Evolutionary conservation across 73 alveolate species (phyloP).

Genomic region (Paramecium tetraurelia): DNA sequence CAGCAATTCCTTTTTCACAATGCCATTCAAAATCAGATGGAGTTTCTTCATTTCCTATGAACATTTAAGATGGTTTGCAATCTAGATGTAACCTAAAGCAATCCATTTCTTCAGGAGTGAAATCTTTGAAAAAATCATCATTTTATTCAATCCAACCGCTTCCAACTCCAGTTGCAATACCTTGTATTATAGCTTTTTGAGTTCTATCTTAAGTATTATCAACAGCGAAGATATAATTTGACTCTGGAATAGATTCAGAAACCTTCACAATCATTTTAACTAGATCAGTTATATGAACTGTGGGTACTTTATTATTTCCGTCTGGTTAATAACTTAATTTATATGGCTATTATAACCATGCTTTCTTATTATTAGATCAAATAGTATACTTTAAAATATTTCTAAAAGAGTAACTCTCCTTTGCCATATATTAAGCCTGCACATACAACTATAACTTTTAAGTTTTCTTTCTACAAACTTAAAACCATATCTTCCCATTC

Average conservation of each 20-base stretch:
- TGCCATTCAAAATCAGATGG: slow-evolving; percentile 76
- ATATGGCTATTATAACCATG: slow-evolving; percentile 81
- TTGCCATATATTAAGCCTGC: slow-evolving; percentile 96
- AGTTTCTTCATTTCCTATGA: slow-evolving; percentile 64
- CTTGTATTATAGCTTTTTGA: slow-evolving; percentile 78
- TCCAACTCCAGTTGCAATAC: slow-evolving; percentile 93
- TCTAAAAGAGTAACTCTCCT: slow-evolving; percentile 82
- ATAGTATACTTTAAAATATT: slow-evolving; percentile 66
- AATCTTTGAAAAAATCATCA: slow-evolving; percentile 70
- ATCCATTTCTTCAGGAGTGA: slow-evolving; percentile 73
- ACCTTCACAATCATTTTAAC: slow-evolving; percentile 84
- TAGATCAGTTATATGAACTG: slow-evolving; percentile 93
- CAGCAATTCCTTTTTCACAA: slow-evolving; percentile 79
- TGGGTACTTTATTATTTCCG: slow-evolving; percentile 82
- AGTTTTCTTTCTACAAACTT: slow-evolving; percentile 78
- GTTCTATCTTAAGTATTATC: slow-evolving; percentile 88
- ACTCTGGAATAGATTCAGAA: slow-evolving; percentile 81
- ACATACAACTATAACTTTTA: slow-evolving; percentile 88
- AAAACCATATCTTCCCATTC: slow-evolving; percentile 90
- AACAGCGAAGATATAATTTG: slow-evolving; percentile 88
- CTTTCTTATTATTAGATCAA: slow-evolving; percentile 38
- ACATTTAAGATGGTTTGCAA: slow-evolving; percentile 40
- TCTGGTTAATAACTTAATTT: slow-evolving; percentile 36
- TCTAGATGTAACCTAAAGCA: slow-evolving; percentile 56
- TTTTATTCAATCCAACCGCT: slow-evolving; percentile 73